phyloP scores from a whole-genome alignment of 352 stramenopile species.

The Globisporangium middletonii region DNA sequence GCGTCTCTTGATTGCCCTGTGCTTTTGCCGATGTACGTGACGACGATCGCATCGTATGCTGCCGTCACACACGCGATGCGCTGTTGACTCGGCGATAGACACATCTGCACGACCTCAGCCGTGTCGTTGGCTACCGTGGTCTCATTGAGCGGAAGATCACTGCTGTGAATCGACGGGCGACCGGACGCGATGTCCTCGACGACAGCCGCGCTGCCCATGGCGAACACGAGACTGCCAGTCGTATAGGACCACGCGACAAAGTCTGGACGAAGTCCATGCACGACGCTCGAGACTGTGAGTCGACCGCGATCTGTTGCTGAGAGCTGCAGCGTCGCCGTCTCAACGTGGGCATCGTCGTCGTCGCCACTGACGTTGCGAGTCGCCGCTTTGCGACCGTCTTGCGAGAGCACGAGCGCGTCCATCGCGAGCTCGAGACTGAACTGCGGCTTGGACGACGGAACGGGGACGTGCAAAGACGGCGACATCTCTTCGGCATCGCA shows the following conservation, averaged over 20 bases:
- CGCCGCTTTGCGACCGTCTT: background rate
- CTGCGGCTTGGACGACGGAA: conserved; percentile 24
- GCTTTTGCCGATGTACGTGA: background rate
- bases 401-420: conserved; percentile 24
- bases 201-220: conserved; percentile 17
- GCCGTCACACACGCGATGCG: conserved; percentile 21
- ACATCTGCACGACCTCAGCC: conserved; percentile 21
- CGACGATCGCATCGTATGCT: conserved; percentile 13
- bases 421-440: conserved; percentile 27
- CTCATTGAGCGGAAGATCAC: background rate
- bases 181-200: conserved; percentile 31
- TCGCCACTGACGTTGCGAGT: background rate
- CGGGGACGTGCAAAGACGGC: conserved; percentile 11
- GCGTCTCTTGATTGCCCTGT: background rate
- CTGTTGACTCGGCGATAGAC: conserved; percentile 20
- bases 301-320: background rate
- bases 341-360: background rate
- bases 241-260: conserved; percentile 28
- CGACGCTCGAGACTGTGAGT: conserved; percentile 6
- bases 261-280: conserved; percentile 7
- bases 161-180: conserved; percentile 14
- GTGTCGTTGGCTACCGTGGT: background rate
- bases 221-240: conserved; percentile 26
- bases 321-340: conserved; percentile 2
- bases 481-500: conserved; percentile 12